Base-by-base conservation (phyloP, 164 flowering plant genomes). In the Tinospora cordifolia region DNA sequence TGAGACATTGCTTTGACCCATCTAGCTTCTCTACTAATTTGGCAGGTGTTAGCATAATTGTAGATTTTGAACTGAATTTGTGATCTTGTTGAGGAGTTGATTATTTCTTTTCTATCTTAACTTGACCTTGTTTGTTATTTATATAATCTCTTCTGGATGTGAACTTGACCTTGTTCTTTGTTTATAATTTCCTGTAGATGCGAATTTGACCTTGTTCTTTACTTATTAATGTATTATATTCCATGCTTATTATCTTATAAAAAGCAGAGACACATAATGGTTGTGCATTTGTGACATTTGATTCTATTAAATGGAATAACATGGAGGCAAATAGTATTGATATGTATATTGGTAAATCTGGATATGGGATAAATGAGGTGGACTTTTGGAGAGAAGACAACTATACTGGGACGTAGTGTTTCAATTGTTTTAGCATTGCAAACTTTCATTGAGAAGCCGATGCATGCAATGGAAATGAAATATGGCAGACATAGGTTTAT, bases 1-100 rank as follows among this genome's bases (percentile, higher is more conserved):
- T 94, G 68, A 72, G 87, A 75, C 71, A 51, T 64, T 54, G 2
- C 46, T 34, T 62, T 21, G 14, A 24, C 63, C 63, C 44, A 39
- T 60, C 41, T 63, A 19, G 40, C 40, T 46, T 62, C 22, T 15
- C n/a, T 19, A 24, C 14, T 6, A 63, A 1, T 65, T 3, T 17
- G 59, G 13, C n/a, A 51, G 59, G 3, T 17, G 8, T n/a, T 54
- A 54, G 47, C 14, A 44, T 44, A 10, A 14, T 44, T 44, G 14
- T 44, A 44, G 47, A 44, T 44, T 44, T 44, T 5, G 47, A 44
- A 44, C 47, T 44, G 12, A 1, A 44, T 44, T 2, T 9, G 47
- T 14, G 4, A 44, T 44, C 47, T 44, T 44, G 47, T 10, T 44
- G 47, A 44, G 12, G 12, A 44, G 14, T 10, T 2, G 14, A 44